Percentiles rank a stretch among this genome's conserved stretches.
Conservation (phyloP, 345 rosid species). For the Euclidium syriacum region DNA sequence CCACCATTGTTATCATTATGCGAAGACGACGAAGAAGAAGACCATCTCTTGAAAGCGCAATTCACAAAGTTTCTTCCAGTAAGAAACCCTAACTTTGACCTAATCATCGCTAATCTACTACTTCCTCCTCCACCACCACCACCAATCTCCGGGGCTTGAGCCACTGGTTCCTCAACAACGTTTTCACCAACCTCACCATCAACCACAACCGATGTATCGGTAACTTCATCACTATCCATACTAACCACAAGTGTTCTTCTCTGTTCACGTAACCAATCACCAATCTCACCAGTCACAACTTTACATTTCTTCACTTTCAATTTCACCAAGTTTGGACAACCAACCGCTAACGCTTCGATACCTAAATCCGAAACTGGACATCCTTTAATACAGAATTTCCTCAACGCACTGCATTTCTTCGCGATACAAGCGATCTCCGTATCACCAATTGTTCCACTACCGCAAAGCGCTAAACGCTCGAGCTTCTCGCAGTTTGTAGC, state of each 20-base stretch:
- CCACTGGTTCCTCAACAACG: conserved; percentile 46
- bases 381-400: conserved; percentile 85
- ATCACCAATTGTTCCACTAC: conserved; percentile 75
- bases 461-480: conserved; percentile 76
- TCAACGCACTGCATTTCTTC: conserved; percentile 57
- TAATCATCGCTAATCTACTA: conserved; percentile 48
- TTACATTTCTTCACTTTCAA: conserved; percentile 84
- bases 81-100: conserved; percentile 54
- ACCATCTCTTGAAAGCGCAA: conserved; percentile 57
- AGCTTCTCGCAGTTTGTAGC: conserved; percentile 62
- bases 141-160: conserved; percentile 41
- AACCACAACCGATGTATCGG: conserved; percentile 2
- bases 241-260: conserved; percentile 58
- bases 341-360: conserved; percentile 65
- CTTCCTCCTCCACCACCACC: conserved; percentile 38
- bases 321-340: conserved; percentile 80
- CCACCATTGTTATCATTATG: conserved; percentile 31
- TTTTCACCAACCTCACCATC: conserved; percentile 28
- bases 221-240: conserved; percentile 50
- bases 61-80: conserved; percentile 48
- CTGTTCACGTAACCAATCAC: conserved; percentile 51
- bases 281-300: conserved; percentile 57
- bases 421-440: conserved; percentile 72
- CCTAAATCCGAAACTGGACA: conserved; percentile 69
- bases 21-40: too few species aligned